Conservation (phyloP, 2,329 filamentous ascomycete species). For the Penicillium sp. region DNA sequence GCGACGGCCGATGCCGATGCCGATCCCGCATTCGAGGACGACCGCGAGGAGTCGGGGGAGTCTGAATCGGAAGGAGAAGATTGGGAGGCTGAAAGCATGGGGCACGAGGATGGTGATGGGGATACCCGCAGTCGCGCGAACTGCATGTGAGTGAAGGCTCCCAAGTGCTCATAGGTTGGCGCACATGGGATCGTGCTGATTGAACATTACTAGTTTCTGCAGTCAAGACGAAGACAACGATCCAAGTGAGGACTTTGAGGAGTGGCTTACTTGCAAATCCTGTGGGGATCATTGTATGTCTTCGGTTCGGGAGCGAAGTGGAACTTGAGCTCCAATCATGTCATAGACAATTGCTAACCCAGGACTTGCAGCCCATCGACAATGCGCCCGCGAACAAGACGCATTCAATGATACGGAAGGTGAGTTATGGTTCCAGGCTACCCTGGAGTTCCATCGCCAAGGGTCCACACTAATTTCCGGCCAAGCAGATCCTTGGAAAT, state of each 20-base stretch:
- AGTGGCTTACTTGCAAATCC: conserved; percentile 66
- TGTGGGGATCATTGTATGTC: conserved; percentile 79
- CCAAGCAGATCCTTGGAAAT: conserved; percentile 59
- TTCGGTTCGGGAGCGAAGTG: conserved; percentile 19
- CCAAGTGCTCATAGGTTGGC: neutral
- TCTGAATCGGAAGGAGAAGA: conserved; percentile 55
- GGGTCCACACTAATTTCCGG: conserved; percentile 27
- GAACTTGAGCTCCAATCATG: conserved; percentile 26
- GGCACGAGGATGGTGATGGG: conserved; percentile 40
- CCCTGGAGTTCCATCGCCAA: neutral
- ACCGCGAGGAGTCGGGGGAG: conserved; percentile 42
- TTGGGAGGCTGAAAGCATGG: conserved; percentile 47
- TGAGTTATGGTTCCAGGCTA: conserved; percentile 36
- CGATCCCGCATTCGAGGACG: conserved; percentile 41
- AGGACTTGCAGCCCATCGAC: conserved; percentile 69
- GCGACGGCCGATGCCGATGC: conserved; percentile 38
- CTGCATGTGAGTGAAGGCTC: conserved; percentile 53
- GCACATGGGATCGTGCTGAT: conserved; percentile 24
- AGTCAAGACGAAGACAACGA: conserved; percentile 76
- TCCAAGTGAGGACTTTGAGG: conserved; percentile 72
- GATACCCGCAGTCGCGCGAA: conserved; percentile 50
- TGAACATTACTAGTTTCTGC: conserved; percentile 62
- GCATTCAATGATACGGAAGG: conserved; percentile 58
- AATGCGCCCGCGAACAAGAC: conserved; percentile 72
- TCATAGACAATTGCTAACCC: conserved; percentile 32